Conservation (phyloP, 202 grass and related monocot species). For the Carex sylvatica region DNA sequence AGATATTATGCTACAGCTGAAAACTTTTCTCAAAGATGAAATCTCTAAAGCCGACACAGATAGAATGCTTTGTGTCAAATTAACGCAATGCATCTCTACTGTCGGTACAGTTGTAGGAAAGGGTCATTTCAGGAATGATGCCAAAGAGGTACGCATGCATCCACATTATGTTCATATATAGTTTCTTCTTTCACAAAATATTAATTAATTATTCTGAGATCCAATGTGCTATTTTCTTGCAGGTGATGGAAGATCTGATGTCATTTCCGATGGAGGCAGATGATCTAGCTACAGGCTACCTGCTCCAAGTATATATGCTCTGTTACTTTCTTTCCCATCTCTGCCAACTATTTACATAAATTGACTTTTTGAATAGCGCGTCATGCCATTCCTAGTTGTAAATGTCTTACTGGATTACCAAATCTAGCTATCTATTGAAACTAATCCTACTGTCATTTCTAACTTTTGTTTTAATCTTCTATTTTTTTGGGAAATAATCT, state of each 20-base stretch:
- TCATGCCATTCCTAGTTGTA: neutral
- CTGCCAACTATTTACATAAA: neutral
- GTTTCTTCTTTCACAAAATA: neutral
- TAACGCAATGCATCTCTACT: conserved; percentile 91
- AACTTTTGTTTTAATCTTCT: no score
- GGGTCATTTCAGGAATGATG: conserved; percentile 81
- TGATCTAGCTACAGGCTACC: conserved; percentile 82
- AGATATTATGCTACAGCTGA: conserved; percentile 75
- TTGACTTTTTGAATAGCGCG: neutral
- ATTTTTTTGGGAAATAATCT: neutral
- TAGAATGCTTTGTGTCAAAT: conserved; percentile 87
- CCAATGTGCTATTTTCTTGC: conserved; percentile 10
- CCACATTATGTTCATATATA: neutral
- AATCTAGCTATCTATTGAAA: conserved; percentile 15
- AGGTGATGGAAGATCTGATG: conserved; percentile 93
- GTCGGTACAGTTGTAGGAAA: conserved; percentile 85
- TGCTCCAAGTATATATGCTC: conserved; percentile 52
- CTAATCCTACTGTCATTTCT: neutral
- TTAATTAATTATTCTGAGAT: neutral
- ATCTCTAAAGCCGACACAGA: conserved; percentile 71
- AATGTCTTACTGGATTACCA: neutral
- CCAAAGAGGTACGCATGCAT: conserved; percentile 68
- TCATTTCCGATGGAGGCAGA: conserved; percentile 73
- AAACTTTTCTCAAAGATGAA: conserved; percentile 75
- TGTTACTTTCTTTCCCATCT: neutral